Evolutionary conservation across 2,329 filamentous ascomycete genomes (phyloP).

Genomic region (Coniochaeta sp.): DNA sequence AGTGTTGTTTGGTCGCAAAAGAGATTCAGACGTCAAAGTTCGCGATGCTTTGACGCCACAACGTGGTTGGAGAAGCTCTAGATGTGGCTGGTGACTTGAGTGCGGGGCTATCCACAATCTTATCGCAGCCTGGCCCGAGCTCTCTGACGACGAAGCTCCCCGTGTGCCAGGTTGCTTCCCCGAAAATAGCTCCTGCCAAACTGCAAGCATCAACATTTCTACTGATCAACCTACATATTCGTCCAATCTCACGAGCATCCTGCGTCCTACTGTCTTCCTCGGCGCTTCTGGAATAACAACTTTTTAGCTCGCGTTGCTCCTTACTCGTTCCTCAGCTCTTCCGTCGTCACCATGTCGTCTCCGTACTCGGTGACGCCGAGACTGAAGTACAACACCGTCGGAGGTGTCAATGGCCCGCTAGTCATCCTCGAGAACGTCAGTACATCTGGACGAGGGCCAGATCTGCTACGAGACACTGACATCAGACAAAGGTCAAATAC

Average conservation of each 20-base stretch:
- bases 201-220: background rate
- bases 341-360: constrained; percentile 39
- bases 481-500: constrained; percentile 73
- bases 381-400: constrained; percentile 95
- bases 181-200: background rate
- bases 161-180: background rate
- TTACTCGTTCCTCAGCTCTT: background rate
- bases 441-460: constrained; percentile 4
- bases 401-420: constrained; percentile 94
- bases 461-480: constrained; percentile 13
- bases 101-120: background rate
- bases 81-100: background rate
- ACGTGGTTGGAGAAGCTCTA: background rate
- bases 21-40: background rate
- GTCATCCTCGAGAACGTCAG: constrained; percentile 94
- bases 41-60: background rate
- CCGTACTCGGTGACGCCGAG: constrained; percentile 54
- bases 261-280: background rate
- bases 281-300: background rate
- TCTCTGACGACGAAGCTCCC: constrained; percentile 2
- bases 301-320: background rate
- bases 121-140: background rate
- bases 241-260: background rate
- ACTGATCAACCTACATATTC: background rate
- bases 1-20: background rate